Conservation (phyloP, 495 filamentous ascomycete genomes). For the Achaetomiella virescens region DNA sequence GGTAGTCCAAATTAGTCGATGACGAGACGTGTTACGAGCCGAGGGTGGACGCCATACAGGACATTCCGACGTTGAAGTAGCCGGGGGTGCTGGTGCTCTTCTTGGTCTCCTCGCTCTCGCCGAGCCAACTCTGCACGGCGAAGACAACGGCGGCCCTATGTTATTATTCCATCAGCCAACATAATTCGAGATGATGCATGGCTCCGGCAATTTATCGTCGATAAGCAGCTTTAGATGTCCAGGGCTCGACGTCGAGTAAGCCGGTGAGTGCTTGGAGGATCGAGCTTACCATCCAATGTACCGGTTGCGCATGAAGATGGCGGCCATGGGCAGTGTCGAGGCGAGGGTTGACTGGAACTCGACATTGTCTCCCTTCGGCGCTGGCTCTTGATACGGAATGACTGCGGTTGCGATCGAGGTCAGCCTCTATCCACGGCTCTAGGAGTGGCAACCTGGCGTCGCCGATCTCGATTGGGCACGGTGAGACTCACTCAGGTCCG, state of each 20-base stretch:
- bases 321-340: conserved; percentile 87
- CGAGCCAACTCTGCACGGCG: conserved; percentile 78
- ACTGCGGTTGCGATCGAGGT: conserved; percentile 27
- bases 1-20: conserved; percentile 11
- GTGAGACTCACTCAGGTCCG: conserved; percentile 64
- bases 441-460: not conserved
- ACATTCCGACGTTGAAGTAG: conserved; percentile 80
- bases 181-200: not conserved
- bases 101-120: conserved; percentile 71
- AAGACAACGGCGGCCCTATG: conserved; percentile 76
- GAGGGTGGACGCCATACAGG: conserved; percentile 53
- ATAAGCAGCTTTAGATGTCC: not conserved
- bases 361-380: conserved; percentile 37
- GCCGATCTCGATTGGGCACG: not conserved
- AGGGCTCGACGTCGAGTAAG: no score
- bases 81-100: conserved; percentile 64
- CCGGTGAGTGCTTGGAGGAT: not conserved
- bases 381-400: conserved; percentile 46
- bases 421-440: conserved; percentile 19
- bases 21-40: not conserved
- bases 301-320: conserved; percentile 87
- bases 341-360: conserved; percentile 62
- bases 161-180: not conserved
- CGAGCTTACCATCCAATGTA: conserved; percentile 73
- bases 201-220: not conserved